A percentile compares a stretch with the other conserved stretches of the same genome.
Evolutionary conservation across 2,329 filamentous ascomycete species (phyloP).

Genomic region (Didymella segeticola): DNA sequence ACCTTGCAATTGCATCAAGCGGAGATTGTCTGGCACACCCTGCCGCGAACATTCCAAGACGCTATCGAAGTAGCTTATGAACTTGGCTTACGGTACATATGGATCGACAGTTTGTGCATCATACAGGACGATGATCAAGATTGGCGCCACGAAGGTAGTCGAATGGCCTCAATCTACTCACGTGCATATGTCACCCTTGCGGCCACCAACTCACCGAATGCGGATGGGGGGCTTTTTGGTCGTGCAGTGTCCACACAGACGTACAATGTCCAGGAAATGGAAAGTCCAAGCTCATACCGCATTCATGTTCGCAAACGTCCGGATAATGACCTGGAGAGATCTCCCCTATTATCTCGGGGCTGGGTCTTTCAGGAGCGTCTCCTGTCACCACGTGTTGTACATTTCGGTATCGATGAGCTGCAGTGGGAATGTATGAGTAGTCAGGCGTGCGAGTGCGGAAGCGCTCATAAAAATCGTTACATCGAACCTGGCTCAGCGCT

Average conservation of each 20-base stretch:
- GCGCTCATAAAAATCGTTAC: too few relatives aligned
- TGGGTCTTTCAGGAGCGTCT: neutral
- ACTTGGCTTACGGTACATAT: conserved; percentile 3
- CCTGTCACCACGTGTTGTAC: neutral
- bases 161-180: conserved; percentile 3
- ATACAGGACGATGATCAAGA: conserved; percentile 1
- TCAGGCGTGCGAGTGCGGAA: neutral
- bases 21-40: neutral
- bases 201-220: neutral
- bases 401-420: neutral
- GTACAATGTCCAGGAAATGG: too few relatives aligned
- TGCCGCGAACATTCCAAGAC: neutral
- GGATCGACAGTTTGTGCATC: conserved; percentile 14
- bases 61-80: neutral
- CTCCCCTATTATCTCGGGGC: neutral
- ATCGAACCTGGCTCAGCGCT: too few relatives aligned
- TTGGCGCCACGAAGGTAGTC: neutral
- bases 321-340: neutral
- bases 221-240: too few relatives aligned
- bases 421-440: neutral
- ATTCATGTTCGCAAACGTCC: too few relatives aligned
- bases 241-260: too few relatives aligned
- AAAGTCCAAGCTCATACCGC: too few relatives aligned
- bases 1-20: neutral
- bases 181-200: neutral